A percentile compares a stretch with the other conserved stretches of the same genome.
These are phyloP conservation scores for Psophocarpus tetragonolobus DNA, from an alignment of 306 rosid genomes.

Conservation along the genomic window DNA sequence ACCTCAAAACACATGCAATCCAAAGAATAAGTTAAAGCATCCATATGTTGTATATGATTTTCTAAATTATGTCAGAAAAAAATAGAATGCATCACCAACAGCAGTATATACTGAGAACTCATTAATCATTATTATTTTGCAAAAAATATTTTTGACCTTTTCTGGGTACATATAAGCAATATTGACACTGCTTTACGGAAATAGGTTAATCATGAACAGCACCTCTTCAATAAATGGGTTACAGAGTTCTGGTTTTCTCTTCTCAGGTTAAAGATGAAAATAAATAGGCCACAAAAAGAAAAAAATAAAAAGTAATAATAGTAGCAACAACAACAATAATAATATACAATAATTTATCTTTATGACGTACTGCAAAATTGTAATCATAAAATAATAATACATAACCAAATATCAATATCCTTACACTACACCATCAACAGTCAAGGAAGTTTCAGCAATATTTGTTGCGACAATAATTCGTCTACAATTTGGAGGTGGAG, in stretches of 20 bases:
- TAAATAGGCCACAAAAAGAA: slow-evolving; percentile 15
- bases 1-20: slow-evolving; percentile 21
- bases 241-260: background rate
- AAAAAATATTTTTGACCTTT: slow-evolving; percentile 18
- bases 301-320: slow-evolving; percentile 15
- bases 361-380: background rate
- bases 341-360: slow-evolving; percentile 6
- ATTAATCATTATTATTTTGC: slow-evolving; percentile 7
- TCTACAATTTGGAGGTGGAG: slow-evolving; percentile 90
- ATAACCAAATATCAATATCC: slow-evolving; percentile 39
- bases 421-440: slow-evolving; percentile 99
- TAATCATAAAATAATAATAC: slow-evolving; percentile 25
- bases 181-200: slow-evolving; percentile 13
- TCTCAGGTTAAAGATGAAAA: slow-evolving; percentile 15
- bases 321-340: slow-evolving; percentile 4
- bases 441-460: slow-evolving; percentile 98
- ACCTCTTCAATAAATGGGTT: slow-evolving; percentile 7
- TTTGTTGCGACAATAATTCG: slow-evolving; percentile 94
- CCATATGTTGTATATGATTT: background rate
- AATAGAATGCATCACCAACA: slow-evolving; percentile 14
- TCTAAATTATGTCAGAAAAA: slow-evolving; percentile 23
- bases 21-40: slow-evolving; percentile 13
- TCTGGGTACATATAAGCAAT: slow-evolving; percentile 1
- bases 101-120: slow-evolving; percentile 8
- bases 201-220: slow-evolving; percentile 23